Conservation (phyloP, 164 flowering plant species). For the Dillenia turbinata region DNA sequence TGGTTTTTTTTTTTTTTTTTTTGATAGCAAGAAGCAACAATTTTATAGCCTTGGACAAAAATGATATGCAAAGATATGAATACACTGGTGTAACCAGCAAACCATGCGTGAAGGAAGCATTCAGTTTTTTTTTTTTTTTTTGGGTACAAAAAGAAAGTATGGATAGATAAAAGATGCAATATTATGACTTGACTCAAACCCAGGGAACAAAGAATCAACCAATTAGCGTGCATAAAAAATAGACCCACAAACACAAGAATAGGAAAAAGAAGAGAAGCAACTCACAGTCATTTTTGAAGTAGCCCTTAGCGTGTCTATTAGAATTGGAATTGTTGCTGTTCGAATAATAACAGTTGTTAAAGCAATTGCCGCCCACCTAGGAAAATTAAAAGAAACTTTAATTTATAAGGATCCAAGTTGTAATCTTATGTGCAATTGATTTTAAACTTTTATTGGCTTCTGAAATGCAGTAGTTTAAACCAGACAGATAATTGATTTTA, state of each 20-base stretch:
- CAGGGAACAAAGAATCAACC: background rate
- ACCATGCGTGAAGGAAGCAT: no score
- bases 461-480: background rate
- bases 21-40: no score
- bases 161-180: no score
- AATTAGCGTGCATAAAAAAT: background rate
- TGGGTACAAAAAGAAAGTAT: no score
- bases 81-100: no score
- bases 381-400: constrained; percentile 4
- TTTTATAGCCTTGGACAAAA: background rate
- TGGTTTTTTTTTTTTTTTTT: no score
- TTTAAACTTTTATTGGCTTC: background rate
- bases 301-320: constrained; percentile 69
- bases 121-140: no score
- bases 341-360: constrained; percentile 75
- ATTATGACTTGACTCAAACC: no score
- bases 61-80: background rate
- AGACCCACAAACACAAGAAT: background rate
- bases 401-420: background rate
- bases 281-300: constrained; percentile 70
- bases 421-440: background rate
- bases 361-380: constrained; percentile 90
- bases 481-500: no score
- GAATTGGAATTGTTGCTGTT: constrained; percentile 55
- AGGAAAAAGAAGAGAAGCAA: constrained; percentile 2